Evolutionary conservation across 345 rosid genomes (phyloP).

Genomic region (Corymbia maculata): DNA sequence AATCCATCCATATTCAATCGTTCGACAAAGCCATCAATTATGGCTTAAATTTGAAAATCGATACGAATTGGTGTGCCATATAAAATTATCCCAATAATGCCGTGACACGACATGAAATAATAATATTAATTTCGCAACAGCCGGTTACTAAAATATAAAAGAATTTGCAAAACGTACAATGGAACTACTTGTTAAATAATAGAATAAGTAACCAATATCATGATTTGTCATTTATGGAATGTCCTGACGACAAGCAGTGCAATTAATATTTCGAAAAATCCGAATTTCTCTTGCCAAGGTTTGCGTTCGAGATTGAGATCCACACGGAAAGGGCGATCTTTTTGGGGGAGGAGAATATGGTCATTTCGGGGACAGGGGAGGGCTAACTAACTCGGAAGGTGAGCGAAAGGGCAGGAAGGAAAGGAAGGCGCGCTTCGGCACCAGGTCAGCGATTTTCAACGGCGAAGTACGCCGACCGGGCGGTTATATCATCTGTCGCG

Average conservation of each 20-base stretch:
- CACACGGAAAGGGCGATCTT: neutral
- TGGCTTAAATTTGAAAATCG: neutral
- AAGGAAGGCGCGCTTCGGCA: neutral
- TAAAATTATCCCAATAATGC: neutral
- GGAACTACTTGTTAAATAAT: neutral
- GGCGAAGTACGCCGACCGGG: neutral
- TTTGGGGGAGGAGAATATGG: constrained; percentile 1
- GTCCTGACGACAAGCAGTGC: neutral
- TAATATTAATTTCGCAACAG: neutral
- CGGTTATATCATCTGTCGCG: neutral
- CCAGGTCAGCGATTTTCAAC: constrained; percentile 9
- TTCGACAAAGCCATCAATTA: neutral
- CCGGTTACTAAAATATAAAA: neutral
- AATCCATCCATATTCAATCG: neutral
- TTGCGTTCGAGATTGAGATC: neutral
- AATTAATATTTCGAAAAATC: neutral
- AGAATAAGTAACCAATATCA: neutral
- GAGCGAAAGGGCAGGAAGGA: constrained; percentile 1
- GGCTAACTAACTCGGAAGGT: constrained; percentile 24
- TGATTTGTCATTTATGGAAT: neutral
- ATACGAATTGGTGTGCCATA: neutral
- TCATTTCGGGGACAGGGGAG: neutral
- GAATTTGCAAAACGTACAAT: neutral
- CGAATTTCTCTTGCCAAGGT: neutral
- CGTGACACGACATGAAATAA: rapidly evolving